Percentiles rank a stretch among this genome's conserved stretches.
Evolutionary conservation across 2,329 filamentous ascomycete species (phyloP).

Genomic region (Botrytis fragariae): DNA sequence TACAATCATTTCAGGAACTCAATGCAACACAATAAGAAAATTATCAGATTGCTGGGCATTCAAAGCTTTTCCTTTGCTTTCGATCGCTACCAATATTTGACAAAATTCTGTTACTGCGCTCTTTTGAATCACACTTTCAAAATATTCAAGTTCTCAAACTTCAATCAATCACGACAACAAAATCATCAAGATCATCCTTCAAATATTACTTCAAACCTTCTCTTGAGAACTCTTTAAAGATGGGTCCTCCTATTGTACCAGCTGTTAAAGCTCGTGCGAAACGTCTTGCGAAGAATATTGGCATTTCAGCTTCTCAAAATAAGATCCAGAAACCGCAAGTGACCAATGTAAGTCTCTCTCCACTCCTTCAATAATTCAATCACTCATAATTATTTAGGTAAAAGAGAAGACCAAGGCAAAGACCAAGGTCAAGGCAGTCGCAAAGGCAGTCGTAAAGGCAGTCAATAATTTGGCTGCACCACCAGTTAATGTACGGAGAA

Average conservation of each 20-base stretch:
- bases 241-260: not conserved
- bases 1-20: not conserved
- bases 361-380: not conserved
- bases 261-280: not conserved
- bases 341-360: not conserved
- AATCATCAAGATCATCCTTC: not conserved
- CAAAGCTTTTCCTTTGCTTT: slow-evolving; percentile 3
- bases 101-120: not conserved
- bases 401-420: not conserved
- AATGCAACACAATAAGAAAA: not conserved
- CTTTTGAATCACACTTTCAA: not conserved
- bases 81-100: not conserved
- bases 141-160: not conserved
- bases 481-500: slow-evolving; percentile 1
- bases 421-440: not conserved
- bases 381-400: not conserved
- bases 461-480: not conserved
- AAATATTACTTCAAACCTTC: not conserved
- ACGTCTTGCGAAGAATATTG: not conserved
- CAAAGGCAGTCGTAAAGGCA: not conserved
- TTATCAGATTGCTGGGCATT: not conserved
- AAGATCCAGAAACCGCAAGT: not conserved
- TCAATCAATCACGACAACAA: not conserved
- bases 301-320: not conserved
- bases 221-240: not conserved